Evolutionary conservation across 2,329 filamentous ascomycete genomes (phyloP).

Genomic region (Ceratocystis huliohia): DNA sequence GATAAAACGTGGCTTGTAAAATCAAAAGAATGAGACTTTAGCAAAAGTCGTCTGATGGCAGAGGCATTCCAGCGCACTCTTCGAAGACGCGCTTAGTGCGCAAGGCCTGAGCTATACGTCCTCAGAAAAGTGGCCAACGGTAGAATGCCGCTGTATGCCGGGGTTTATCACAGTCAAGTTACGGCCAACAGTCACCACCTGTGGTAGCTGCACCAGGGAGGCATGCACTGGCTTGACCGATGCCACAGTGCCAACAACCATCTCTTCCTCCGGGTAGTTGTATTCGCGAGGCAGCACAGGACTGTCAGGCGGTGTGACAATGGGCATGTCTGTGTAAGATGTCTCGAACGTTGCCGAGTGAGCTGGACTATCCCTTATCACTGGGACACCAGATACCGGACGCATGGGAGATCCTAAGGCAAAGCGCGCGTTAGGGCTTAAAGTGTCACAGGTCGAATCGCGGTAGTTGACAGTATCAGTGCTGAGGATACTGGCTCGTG

Average conservation of each 20-base stretch:
- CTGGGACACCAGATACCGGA: conserved; percentile 46
- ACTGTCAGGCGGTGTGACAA: conserved; percentile 8
- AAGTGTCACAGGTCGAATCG: conserved; percentile 28
- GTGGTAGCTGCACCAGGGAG: conserved; percentile 5
- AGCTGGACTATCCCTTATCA: conserved; percentile 52
- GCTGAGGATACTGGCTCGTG: conserved; percentile 34
- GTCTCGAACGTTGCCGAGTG: conserved; percentile 32
- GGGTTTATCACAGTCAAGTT: conserved; percentile 18
- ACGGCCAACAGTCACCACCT: conserved; percentile 16
- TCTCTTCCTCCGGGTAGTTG: not conserved
- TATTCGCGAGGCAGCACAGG: conserved; percentile 4
- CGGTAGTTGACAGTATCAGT: conserved; percentile 20
- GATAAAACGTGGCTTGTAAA: not conserved
- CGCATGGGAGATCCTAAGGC: conserved; percentile 47
- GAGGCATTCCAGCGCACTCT: too few relatives aligned
- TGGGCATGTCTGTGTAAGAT: not conserved
- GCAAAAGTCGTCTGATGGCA: not conserved
- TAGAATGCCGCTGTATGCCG: conserved; percentile 17
- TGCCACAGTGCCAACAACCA: not conserved
- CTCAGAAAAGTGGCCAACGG: conserved; percentile 19
- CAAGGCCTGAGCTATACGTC: conserved; percentile 15
- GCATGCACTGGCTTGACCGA: not conserved
- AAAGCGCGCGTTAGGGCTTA: conserved; percentile 31
- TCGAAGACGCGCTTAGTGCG: too few relatives aligned
- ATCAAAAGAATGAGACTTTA: conserved; percentile 6